Evolutionary conservation across 2,329 filamentous ascomycete species (phyloP).

Genomic region (Rhynchosporium secalis): DNA sequence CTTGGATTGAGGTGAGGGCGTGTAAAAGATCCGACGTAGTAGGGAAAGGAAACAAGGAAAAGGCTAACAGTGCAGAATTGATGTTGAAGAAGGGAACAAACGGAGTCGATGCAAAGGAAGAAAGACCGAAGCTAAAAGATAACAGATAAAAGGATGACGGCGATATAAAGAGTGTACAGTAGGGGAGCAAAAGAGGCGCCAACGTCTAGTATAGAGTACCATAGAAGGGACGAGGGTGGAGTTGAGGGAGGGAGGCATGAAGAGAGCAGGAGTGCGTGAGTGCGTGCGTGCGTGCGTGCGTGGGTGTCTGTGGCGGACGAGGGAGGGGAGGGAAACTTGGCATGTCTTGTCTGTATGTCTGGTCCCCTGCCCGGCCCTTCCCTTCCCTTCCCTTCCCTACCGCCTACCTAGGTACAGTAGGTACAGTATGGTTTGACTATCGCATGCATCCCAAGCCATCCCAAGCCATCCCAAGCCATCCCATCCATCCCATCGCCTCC

Average conservation of each 20-base stretch:
- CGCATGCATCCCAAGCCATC: too few relatives aligned
- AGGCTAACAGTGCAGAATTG: background rate
- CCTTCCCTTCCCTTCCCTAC: too few relatives aligned
- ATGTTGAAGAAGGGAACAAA: background rate
- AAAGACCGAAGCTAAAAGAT: background rate
- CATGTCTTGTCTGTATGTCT: too few relatives aligned
- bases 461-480: too few relatives aligned
- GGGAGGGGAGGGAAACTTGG: too few relatives aligned
- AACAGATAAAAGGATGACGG: background rate
- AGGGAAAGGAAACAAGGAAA: background rate
- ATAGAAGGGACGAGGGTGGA: background rate
- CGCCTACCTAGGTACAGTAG: too few relatives aligned
- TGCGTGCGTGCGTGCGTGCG: too few relatives aligned
- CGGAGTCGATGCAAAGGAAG: background rate
- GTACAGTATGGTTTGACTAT: too few relatives aligned
- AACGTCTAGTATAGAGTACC: background rate
- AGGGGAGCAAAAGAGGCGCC: background rate
- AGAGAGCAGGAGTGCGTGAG: background rate
- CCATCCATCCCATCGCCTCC: too few relatives aligned
- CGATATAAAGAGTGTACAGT: background rate
- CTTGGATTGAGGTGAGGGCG: background rate
- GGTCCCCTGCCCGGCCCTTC: too few relatives aligned
- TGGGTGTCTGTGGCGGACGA: too few relatives aligned
- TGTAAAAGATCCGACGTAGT: background rate
- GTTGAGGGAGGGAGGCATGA: background rate